phyloP scores from a whole-genome alignment of 441 rosid species.

The Viola pubescens region DNA sequence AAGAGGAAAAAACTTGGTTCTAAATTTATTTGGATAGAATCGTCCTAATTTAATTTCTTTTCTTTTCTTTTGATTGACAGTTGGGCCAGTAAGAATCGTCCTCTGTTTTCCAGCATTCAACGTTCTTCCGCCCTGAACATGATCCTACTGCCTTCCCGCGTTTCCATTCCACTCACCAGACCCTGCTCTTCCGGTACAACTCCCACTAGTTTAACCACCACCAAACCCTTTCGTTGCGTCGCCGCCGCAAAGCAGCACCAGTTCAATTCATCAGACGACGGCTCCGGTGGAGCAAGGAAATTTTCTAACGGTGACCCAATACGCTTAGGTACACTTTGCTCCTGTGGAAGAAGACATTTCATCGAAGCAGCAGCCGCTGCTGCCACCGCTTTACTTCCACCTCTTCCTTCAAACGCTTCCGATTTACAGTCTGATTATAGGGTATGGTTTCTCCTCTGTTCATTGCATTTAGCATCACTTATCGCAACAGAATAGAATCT shows the following conservation, averaged over 20 bases:
- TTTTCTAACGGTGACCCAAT: not conserved
- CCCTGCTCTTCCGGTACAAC: slow-evolving; percentile 2
- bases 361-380: slow-evolving; percentile 33
- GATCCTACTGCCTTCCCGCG: too few species aligned
- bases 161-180: too few species aligned
- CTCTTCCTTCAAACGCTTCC: slow-evolving; percentile 31
- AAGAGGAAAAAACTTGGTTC: too few species aligned
- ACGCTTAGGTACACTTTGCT: slow-evolving; percentile 18
- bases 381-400: slow-evolving; percentile 28
- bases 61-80: too few species aligned
- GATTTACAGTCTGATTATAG: slow-evolving; percentile 18
- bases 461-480: not conserved
- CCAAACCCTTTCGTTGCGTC: not conserved
- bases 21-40: too few species aligned
- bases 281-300: too few species aligned
- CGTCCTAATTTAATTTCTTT: too few species aligned
- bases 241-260: not conserved
- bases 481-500: not conserved
- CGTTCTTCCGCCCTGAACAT: too few species aligned
- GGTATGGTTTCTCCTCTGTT: slow-evolving; percentile 22
- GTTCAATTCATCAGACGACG: not conserved
- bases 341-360: slow-evolving; percentile 48
- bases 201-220: not conserved
- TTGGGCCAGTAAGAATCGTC: too few species aligned
- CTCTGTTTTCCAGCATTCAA: too few species aligned